Evolutionary conservation across 2,329 filamentous ascomycete species (phyloP), one percentile per base, ranked within the genome.

Genomic region (Cladophialophora exuberans): DNA sequence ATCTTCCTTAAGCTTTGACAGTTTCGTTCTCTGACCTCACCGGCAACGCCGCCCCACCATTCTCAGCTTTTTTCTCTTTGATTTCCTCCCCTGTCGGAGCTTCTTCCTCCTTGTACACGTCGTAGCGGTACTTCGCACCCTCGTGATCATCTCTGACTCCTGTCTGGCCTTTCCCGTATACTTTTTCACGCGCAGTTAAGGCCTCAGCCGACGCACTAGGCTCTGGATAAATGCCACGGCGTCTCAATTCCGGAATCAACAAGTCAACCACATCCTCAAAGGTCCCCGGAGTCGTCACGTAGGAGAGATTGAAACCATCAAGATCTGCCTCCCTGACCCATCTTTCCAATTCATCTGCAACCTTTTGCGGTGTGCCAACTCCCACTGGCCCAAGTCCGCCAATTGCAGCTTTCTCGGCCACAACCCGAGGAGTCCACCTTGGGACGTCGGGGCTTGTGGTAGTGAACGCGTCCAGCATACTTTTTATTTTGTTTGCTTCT

Each of bases 291-390:
- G 75, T 80, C 1, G 76, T 77, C 11, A 79, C 75, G 66, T 80
- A 77, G 5, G 67, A 72, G 18, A 80, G 57, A 62, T 90, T 90
- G 70, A 90, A 90, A 0, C 87, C 87, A 65, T 90, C 87, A 1
- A 90, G 80, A 61, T 88, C 87, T 0, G 84, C 85, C 66, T 88
- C 86, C 4, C 74, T 65, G 0, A 89, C 75, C 86, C 87, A 90
- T 0, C 75, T 70, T 69, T 90, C 84, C 52, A 90, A 75, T 38
- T 80, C 78, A 65, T 90, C 86, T 0, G 84, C 87, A 1, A 89
- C 85, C 60, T 83, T 80, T 13, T 76, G 68, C 0, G 86, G 74
- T 0, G 84, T 88, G 0, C 87, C 80, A 6, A 82, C 71, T 2
- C 69, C 66, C 1, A 80, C 73, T 0, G 79, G 78, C 0, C 76